These are phyloP conservation scores for Helicostylum pulchrum DNA, from an alignment of 192 early-diverging fungal species.

Conservation along the genomic window DNA sequence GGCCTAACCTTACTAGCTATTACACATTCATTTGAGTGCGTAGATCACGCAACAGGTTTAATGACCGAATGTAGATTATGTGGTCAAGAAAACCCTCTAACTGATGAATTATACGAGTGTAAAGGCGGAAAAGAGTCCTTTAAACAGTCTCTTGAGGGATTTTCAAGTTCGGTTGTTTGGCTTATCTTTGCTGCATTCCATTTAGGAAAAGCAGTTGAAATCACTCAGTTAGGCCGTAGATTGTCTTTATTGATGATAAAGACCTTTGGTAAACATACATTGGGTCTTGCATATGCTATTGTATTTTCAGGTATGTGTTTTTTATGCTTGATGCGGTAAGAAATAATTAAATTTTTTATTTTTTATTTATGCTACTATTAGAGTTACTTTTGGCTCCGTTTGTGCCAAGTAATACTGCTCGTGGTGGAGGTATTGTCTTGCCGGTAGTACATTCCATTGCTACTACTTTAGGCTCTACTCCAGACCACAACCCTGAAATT, in stretches of 20 bases:
- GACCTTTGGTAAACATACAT: constrained; percentile 46
- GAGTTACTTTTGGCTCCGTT: constrained; percentile 66
- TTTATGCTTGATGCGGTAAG: too few species aligned
- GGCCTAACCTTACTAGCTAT: constrained; percentile 52
- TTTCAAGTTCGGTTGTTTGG: constrained; percentile 62
- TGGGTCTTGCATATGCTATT: constrained; percentile 58
- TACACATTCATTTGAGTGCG: constrained; percentile 57
- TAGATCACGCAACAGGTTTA: constrained; percentile 40
- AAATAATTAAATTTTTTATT: too few species aligned
- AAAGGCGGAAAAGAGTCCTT: constrained; percentile 55
- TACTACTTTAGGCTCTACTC: constrained; percentile 46
- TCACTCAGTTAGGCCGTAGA: constrained; percentile 60
- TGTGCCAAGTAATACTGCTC: constrained; percentile 67
- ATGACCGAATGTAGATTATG: constrained; percentile 51
- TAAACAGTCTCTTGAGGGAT: constrained; percentile 56
- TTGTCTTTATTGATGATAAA: constrained; percentile 54
- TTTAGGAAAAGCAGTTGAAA: constrained; percentile 60
- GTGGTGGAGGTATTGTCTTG: constrained; percentile 74
- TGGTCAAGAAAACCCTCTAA: constrained; percentile 27
- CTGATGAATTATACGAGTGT: constrained; percentile 47
- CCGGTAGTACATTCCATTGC: constrained; percentile 67
- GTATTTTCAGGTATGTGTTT: constrained; percentile 25
- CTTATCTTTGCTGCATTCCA: constrained; percentile 74
- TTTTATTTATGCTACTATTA: too few species aligned
- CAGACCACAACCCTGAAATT: constrained; percentile 24